Evolutionary conservation across 371 early-diverging fungal species (phyloP).

Genomic region (Apophysomyces sp.): DNA sequence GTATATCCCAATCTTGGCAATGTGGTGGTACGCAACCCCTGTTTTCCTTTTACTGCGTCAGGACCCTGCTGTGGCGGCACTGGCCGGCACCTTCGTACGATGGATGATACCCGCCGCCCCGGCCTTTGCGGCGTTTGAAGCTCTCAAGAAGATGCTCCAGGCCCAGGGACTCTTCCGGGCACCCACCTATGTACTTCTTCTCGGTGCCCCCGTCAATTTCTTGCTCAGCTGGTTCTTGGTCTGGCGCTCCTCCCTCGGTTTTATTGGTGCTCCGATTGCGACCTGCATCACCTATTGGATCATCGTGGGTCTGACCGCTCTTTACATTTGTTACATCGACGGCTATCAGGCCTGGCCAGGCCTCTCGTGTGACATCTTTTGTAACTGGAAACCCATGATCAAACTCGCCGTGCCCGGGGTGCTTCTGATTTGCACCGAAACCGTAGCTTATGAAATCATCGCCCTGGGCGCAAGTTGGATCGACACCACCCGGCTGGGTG

Average conservation of each 20-base stretch:
- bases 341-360: conserved; percentile 78
- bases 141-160: conserved; percentile 75
- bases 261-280: conserved; percentile 82
- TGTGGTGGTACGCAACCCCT: conserved; percentile 71
- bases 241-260: conserved; percentile 72
- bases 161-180: conserved; percentile 84
- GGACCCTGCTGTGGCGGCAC: conserved; percentile 29
- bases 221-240: conserved; percentile 70
- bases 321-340: conserved; percentile 65
- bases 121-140: conserved; percentile 73
- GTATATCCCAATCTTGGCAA: conserved; percentile 59
- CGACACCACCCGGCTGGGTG: conserved; percentile 77
- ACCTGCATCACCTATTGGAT: conserved; percentile 71
- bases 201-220: conserved; percentile 71
- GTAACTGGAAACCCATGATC: conserved; percentile 57
- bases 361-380: not conserved
- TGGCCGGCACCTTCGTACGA: conserved; percentile 52
- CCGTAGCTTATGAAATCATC: conserved; percentile 56
- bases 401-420: conserved; percentile 72
- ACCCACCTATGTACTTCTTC: conserved; percentile 60
- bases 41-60: conserved; percentile 46
- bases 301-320: conserved; percentile 49
- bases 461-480: conserved; percentile 78
- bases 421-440: conserved; percentile 65
- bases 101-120: conserved; percentile 69